phyloP scores from a whole-genome alignment of 2,329 filamentous ascomycete species.

The Fusarium nisikadoi region DNA sequence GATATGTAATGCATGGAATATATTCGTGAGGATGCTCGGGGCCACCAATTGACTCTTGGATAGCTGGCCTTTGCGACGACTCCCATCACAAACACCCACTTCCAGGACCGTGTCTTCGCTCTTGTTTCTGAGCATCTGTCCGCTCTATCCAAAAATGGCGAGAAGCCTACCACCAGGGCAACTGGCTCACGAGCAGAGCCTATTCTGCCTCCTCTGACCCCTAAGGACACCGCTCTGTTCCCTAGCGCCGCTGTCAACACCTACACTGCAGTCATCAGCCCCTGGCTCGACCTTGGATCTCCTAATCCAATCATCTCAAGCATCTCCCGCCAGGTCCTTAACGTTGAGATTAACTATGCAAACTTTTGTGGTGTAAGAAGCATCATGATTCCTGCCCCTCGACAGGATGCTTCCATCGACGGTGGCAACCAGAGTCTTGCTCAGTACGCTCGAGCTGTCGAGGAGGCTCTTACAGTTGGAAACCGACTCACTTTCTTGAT shows the following conservation, averaged over 20 bases:
- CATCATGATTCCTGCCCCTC: slow-evolving; percentile 83
- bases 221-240: slow-evolving; percentile 80
- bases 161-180: slow-evolving; percentile 52
- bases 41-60: slow-evolving; percentile 34
- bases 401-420: slow-evolving; percentile 66
- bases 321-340: slow-evolving; percentile 88
- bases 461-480: slow-evolving; percentile 80
- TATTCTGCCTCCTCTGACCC: slow-evolving; percentile 75
- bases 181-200: slow-evolving; percentile 64
- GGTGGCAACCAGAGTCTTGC: slow-evolving; percentile 64
- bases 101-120: slow-evolving; percentile 73
- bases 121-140: slow-evolving; percentile 68
- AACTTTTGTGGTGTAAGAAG: slow-evolving; percentile 92
- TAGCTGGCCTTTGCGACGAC: slow-evolving; percentile 84
- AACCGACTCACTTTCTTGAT: slow-evolving; percentile 83
- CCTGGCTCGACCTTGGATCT: slow-evolving; percentile 92
- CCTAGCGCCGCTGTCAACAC: slow-evolving; percentile 76
- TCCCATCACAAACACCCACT: slow-evolving; percentile 79
- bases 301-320: slow-evolving; percentile 83
- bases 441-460: slow-evolving; percentile 85
- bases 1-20: not conserved
- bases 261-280: slow-evolving; percentile 81
- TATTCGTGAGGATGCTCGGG: not conserved
- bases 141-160: slow-evolving; percentile 55
- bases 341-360: slow-evolving; percentile 92